phyloP scores from a whole-genome alignment of 2,329 filamentous ascomycete species.

The Mycogone perniciosa region DNA sequence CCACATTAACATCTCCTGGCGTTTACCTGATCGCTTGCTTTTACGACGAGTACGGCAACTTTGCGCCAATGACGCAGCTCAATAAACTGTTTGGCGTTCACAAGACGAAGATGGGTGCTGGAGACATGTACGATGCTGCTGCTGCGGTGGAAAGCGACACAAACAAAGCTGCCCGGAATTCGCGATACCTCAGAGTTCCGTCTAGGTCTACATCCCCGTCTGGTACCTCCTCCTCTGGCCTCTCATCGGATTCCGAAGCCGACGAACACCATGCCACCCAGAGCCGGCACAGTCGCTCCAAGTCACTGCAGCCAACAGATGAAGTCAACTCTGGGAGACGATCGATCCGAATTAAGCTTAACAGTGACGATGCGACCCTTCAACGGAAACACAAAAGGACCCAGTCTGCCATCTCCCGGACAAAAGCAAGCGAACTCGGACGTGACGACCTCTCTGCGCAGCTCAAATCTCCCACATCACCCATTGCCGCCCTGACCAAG shows the following conservation, averaged over 20 bases:
- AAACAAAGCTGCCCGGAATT: constrained; percentile 12
- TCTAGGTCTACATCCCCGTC: constrained; percentile 24
- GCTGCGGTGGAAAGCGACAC: constrained; percentile 19
- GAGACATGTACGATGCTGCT: constrained; percentile 19
- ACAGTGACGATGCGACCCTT: constrained; percentile 68
- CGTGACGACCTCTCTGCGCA: constrained; percentile 60
- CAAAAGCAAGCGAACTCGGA: constrained; percentile 35
- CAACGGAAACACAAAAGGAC: constrained; percentile 64
- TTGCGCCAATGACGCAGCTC: constrained; percentile 70
- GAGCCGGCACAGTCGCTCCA: constrained; percentile 55
- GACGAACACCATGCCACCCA: constrained; percentile 36
- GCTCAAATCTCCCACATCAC: constrained; percentile 89
- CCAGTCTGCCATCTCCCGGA: constrained; percentile 41
- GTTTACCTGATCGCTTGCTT: constrained; percentile 79
- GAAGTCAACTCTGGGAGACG: constrained; percentile 61
- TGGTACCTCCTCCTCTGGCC: constrained; percentile 52
- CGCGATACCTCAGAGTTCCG: constrained; percentile 23
- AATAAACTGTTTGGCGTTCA: constrained; percentile 53
- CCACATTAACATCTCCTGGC: constrained; percentile 71
- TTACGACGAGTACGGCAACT: constrained; percentile 71
- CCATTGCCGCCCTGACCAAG: constrained; percentile 69
- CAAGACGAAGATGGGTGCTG: constrained; percentile 36
- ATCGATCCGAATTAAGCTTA: constrained; percentile 85
- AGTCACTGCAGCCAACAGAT: constrained; percentile 52
- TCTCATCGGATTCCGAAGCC: constrained; percentile 66